A percentile compares a stretch with the other conserved stretches of the same genome.
phyloP scores from a whole-genome alignment of 73 alveolate genomes.

The Uronychia binucleata region DNA sequence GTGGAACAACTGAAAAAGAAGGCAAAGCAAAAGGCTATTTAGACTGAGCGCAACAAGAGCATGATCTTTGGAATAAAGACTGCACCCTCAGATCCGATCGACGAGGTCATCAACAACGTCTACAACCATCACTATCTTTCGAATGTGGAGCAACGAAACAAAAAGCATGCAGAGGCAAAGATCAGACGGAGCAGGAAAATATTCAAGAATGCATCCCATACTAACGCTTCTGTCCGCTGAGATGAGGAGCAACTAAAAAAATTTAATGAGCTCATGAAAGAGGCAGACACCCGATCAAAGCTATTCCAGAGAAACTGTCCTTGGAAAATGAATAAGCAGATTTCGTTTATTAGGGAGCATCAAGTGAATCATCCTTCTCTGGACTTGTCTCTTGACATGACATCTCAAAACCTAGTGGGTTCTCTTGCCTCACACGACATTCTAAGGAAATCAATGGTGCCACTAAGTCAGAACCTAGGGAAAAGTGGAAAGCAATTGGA shows the following conservation, averaged over 20 bases:
- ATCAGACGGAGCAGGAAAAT: not conserved
- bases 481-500: too few species aligned
- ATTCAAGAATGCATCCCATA: not conserved
- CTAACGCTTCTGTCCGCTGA: not conserved
- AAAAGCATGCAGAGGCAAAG: not conserved
- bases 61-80: conserved; percentile 3
- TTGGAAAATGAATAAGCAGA: not conserved
- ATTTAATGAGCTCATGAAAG: not conserved
- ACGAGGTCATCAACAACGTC: not conserved
- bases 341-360: too few species aligned
- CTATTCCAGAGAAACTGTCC: not conserved
- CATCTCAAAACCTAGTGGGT: too few species aligned
- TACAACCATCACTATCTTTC: not conserved
- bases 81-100: not conserved
- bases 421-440: not conserved
- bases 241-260: not conserved
- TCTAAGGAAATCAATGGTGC: not conserved
- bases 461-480: too few species aligned
- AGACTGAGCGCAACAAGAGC: not conserved
- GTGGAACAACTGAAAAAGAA: not conserved
- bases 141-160: not conserved
- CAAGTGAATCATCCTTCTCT: too few species aligned
- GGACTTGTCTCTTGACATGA: too few species aligned
- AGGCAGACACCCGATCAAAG: not conserved
- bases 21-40: not conserved